Percentiles rank a stretch among this genome's conserved stretches.
Conservation (phyloP, 2,329 filamentous ascomycete species). For the Epichloe aotearoae region DNA sequence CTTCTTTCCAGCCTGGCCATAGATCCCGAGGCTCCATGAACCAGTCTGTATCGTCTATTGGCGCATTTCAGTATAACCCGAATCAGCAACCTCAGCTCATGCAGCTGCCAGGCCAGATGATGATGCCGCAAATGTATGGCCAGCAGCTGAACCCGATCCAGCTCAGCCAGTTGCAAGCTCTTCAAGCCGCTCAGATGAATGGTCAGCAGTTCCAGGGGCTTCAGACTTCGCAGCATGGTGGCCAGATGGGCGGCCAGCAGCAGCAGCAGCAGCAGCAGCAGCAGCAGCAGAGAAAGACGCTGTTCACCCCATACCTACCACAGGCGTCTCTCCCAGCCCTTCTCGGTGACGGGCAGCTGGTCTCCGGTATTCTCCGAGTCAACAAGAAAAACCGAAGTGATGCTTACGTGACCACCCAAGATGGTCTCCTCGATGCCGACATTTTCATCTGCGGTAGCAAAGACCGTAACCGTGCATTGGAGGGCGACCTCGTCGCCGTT, state of each 20-base stretch:
- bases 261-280: slow-evolving; percentile 47
- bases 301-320: slow-evolving; percentile 95
- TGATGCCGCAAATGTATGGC: slow-evolving; percentile 77
- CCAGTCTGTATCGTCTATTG: slow-evolving; percentile 72
- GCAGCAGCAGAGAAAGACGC: slow-evolving; percentile 86
- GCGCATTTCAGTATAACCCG: slow-evolving; percentile 72
- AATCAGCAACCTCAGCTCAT: slow-evolving; percentile 69
- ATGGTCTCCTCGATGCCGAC: slow-evolving; percentile 79
- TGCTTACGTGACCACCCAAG: slow-evolving; percentile 88
- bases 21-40: slow-evolving; percentile 74
- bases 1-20: slow-evolving; percentile 84
- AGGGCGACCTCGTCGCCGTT: slow-evolving; percentile 89
- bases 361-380: slow-evolving; percentile 89
- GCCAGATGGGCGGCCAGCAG: slow-evolving; percentile 52
- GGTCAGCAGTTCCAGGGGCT: slow-evolving; percentile 60
- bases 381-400: slow-evolving; percentile 99
- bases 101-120: slow-evolving; percentile 73
- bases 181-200: slow-evolving; percentile 78
- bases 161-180: slow-evolving; percentile 77
- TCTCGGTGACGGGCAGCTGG: slow-evolving; percentile 81
- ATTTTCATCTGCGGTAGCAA: slow-evolving; percentile 99
- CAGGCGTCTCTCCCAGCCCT: slow-evolving; percentile 88
- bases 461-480: slow-evolving; percentile 90
- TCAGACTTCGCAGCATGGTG: slow-evolving; percentile 59
- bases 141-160: slow-evolving; percentile 83